Conservation (phyloP, 2,329 filamentous ascomycete genomes). For the Elsinoe fawcettii region DNA sequence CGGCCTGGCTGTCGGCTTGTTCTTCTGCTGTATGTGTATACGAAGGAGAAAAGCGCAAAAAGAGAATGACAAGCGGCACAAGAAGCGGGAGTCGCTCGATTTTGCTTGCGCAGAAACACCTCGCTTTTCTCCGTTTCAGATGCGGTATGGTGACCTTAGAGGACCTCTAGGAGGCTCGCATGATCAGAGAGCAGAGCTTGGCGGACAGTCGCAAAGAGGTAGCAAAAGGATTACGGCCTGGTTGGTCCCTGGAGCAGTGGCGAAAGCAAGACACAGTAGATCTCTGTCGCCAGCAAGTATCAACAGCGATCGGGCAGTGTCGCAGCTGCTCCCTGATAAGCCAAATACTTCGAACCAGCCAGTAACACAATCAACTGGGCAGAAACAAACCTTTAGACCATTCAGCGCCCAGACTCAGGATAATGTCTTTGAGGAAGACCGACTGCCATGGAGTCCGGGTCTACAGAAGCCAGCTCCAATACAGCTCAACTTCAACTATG, state of each 20-base stretch:
- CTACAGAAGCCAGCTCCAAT: slow-evolving; percentile 17
- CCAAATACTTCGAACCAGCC: slow-evolving; percentile 19
- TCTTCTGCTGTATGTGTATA: slow-evolving; percentile 18
- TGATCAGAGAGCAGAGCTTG: slow-evolving; percentile 5
- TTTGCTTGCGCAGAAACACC: slow-evolving; percentile 28
- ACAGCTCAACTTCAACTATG: slow-evolving; percentile 5
- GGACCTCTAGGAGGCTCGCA: slow-evolving; percentile 5
- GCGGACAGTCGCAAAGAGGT: not conserved
- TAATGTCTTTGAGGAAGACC: slow-evolving; percentile 30
- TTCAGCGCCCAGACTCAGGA: slow-evolving; percentile 22
- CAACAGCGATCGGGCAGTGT: slow-evolving; percentile 24
- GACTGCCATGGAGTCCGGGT: slow-evolving; percentile 8
- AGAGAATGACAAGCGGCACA: slow-evolving; percentile 11
- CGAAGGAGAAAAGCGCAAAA: slow-evolving; percentile 15
- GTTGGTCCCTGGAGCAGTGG: slow-evolving; percentile 12
- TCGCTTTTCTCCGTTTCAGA: slow-evolving; percentile 19
- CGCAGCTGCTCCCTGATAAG: slow-evolving; percentile 29
- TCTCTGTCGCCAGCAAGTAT: slow-evolving; percentile 21
- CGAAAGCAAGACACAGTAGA: slow-evolving; percentile 1
- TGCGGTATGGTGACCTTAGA: slow-evolving; percentile 15
- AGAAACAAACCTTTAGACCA: slow-evolving; percentile 16
- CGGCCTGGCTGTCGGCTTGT: slow-evolving; percentile 20
- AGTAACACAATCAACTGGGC: slow-evolving; percentile 11
- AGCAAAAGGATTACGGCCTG: slow-evolving; percentile 20
- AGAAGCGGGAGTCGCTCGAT: slow-evolving; percentile 26